Percentiles rank a stretch among this genome's conserved stretches.
Conservation (phyloP, 140 eudicot species). For the Ambrosia hybrid region DNA sequence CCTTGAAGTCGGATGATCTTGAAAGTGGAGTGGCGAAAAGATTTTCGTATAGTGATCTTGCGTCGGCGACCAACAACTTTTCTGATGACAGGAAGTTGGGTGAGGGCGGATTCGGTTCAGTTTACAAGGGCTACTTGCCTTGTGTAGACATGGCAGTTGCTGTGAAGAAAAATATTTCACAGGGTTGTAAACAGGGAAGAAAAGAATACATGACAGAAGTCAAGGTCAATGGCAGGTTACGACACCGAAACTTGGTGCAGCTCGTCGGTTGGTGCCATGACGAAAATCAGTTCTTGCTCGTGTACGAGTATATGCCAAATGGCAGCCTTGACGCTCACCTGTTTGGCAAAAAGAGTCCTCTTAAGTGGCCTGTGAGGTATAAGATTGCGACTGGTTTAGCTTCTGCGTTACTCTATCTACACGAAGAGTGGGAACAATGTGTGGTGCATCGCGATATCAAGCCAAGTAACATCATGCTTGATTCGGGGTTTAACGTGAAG, state of each 20-base stretch:
- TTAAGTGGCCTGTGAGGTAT: constrained; percentile 42
- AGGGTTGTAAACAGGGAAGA: constrained; percentile 53
- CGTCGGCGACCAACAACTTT: constrained; percentile 52
- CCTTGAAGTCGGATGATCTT: constrained; percentile 38
- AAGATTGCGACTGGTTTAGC: constrained; percentile 54
- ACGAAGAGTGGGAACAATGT: constrained; percentile 64
- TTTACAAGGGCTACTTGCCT: constrained; percentile 46
- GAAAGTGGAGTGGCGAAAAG: constrained; percentile 42
- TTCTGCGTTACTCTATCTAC: constrained; percentile 58
- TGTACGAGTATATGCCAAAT: constrained; percentile 58
- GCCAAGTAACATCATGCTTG: constrained; percentile 65
- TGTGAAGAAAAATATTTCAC: constrained; percentile 51
- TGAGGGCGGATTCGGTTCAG: constrained; percentile 65
- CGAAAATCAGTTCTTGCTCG: constrained; percentile 46
- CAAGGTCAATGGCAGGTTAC: constrained; percentile 50
- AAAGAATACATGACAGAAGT: constrained; percentile 54
- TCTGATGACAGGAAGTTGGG: constrained; percentile 46
- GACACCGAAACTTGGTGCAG: constrained; percentile 61
- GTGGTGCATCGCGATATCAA: constrained; percentile 65
- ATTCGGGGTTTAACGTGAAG: constrained; percentile 52
- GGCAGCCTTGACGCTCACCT: constrained; percentile 54
- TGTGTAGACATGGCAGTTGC: constrained; percentile 34
- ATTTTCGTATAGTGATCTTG: constrained; percentile 41
- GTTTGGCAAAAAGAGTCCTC: constrained; percentile 32
- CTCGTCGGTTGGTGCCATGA: constrained; percentile 70